A percentile compares a stretch with the other conserved stretches of the same genome.
Evolutionary conservation across 2,329 filamentous ascomycete genomes (phyloP).

Genomic region (Leptoxyphium fumago): DNA sequence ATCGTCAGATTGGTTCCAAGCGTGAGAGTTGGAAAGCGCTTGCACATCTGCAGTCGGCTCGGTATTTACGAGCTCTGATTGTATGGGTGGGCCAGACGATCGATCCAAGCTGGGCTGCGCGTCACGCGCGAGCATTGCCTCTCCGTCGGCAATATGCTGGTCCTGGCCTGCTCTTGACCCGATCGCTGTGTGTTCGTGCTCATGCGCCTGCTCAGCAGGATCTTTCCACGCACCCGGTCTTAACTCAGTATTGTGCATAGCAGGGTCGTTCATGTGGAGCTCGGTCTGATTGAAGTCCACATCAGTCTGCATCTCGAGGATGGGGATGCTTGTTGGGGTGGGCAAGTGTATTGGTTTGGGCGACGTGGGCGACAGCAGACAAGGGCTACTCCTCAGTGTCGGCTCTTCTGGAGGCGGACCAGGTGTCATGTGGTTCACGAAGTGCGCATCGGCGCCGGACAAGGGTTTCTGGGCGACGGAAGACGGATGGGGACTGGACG

Average conservation of each 20-base stretch:
- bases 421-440: constrained; percentile 36
- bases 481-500: background rate
- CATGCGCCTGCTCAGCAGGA: constrained; percentile 10
- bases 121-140: background rate
- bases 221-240: constrained; percentile 20
- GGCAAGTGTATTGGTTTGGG: constrained; percentile 55
- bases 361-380: constrained; percentile 48
- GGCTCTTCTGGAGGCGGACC: constrained; percentile 38
- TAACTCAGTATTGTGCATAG: constrained; percentile 19
- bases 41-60: background rate
- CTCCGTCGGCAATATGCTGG: background rate
- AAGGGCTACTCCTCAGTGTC: constrained; percentile 48
- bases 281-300: constrained; percentile 54
- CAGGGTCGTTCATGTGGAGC: constrained; percentile 33
- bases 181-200: background rate
- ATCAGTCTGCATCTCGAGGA: constrained; percentile 59
- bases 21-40: background rate
- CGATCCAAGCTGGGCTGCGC: background rate
- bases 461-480: background rate
- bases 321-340: constrained; percentile 53
- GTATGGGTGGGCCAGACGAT: background rate
- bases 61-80: background rate
- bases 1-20: background rate
- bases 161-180: background rate
- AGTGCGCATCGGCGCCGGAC: constrained; percentile 9